These are phyloP conservation scores for Vickermania spadyakhi DNA, from an alignment of 208 protist species.

Conservation along the genomic window DNA sequence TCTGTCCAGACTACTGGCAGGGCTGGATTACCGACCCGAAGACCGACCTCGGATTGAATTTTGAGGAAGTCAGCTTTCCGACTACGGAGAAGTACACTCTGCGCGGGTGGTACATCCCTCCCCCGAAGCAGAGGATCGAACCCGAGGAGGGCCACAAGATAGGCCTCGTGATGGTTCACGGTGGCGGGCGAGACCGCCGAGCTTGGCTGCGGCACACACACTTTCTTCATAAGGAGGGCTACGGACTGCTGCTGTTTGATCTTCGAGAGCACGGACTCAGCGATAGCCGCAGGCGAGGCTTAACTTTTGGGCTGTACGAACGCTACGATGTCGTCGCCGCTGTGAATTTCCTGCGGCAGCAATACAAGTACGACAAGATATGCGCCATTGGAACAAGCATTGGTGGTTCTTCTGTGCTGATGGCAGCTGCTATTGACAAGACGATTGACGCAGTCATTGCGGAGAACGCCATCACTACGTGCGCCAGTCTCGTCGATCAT, in stretches of 20 bases:
- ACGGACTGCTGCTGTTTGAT: slow-evolving; percentile 84
- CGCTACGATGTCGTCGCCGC: slow-evolving; percentile 82
- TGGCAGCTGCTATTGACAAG: slow-evolving; percentile 82
- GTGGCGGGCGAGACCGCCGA: slow-evolving; percentile 82
- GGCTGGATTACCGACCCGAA: slow-evolving; percentile 77
- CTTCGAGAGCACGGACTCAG: slow-evolving; percentile 84
- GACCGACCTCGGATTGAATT: slow-evolving; percentile 65
- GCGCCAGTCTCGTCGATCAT: slow-evolving; percentile 67
- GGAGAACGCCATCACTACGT: slow-evolving; percentile 85
- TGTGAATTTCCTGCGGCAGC: slow-evolving; percentile 51
- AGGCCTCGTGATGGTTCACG: slow-evolving; percentile 87
- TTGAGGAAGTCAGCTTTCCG: slow-evolving; percentile 70
- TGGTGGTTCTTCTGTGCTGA: slow-evolving; percentile 80
- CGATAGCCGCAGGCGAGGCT: slow-evolving; percentile 73
- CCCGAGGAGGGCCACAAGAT: slow-evolving; percentile 9
- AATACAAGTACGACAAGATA: slow-evolving; percentile 55
- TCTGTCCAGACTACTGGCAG: slow-evolving; percentile 79
- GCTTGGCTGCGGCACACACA: slow-evolving; percentile 86
- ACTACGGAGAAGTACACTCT: slow-evolving; percentile 64
- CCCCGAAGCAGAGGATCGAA: slow-evolving; percentile 10
- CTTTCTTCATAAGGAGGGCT: slow-evolving; percentile 77
- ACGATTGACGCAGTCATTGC: slow-evolving; percentile 83
- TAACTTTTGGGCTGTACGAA: slow-evolving; percentile 87
- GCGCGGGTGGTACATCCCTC: slow-evolving; percentile 81
- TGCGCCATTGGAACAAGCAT: slow-evolving; percentile 87